phyloP scores from a whole-genome alignment of 2,329 filamentous ascomycete genomes.

The Teratosphaeria pseudoeucalypti region DNA sequence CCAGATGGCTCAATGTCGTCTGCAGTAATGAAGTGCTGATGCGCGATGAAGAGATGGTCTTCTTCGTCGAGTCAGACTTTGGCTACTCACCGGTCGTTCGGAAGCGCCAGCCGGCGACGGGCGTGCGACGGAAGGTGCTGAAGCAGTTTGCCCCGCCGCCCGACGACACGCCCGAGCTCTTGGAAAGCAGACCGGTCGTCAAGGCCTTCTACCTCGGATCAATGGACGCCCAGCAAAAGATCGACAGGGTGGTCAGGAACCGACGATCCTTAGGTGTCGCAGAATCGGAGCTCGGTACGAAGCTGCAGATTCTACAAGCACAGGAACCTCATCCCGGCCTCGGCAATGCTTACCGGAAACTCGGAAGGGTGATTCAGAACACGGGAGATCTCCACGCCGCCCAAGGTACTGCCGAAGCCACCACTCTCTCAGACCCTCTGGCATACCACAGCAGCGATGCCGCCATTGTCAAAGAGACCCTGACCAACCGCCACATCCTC shows the following conservation, averaged over 20 bases:
- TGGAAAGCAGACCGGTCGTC: slow-evolving; percentile 78
- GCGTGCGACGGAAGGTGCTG: slow-evolving; percentile 84
- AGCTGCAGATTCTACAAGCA: slow-evolving; percentile 73
- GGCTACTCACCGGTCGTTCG: slow-evolving; percentile 93
- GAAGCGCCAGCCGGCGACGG: slow-evolving; percentile 93
- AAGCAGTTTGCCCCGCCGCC: slow-evolving; percentile 98
- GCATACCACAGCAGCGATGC: slow-evolving; percentile 92
- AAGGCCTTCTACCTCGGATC: slow-evolving; percentile 92
- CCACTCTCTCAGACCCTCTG: slow-evolving; percentile 84
- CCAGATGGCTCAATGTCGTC: slow-evolving; percentile 76
- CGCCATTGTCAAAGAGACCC: slow-evolving; percentile 94
- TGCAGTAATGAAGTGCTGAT: slow-evolving; percentile 88
- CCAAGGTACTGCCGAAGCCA: slow-evolving; percentile 92
- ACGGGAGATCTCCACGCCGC: slow-evolving; percentile 93
- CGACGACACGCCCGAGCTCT: slow-evolving; percentile 90
- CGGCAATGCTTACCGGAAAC: slow-evolving; percentile 82
- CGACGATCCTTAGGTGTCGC: slow-evolving; percentile 80
- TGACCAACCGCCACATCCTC: slow-evolving; percentile 95
- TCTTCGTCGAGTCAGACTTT: slow-evolving; percentile 98
- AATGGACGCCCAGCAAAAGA: slow-evolving; percentile 95
- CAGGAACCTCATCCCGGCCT: slow-evolving; percentile 87
- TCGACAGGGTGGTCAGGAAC: slow-evolving; percentile 87
- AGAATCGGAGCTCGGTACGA: slow-evolving; percentile 88
- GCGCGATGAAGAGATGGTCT: slow-evolving; percentile 90
- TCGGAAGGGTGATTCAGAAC: slow-evolving; percentile 86